These are phyloP conservation scores for Trichoderma atroviride DNA, from an alignment of 2,329 filamentous ascomycete genomes.

Conservation along the genomic window DNA sequence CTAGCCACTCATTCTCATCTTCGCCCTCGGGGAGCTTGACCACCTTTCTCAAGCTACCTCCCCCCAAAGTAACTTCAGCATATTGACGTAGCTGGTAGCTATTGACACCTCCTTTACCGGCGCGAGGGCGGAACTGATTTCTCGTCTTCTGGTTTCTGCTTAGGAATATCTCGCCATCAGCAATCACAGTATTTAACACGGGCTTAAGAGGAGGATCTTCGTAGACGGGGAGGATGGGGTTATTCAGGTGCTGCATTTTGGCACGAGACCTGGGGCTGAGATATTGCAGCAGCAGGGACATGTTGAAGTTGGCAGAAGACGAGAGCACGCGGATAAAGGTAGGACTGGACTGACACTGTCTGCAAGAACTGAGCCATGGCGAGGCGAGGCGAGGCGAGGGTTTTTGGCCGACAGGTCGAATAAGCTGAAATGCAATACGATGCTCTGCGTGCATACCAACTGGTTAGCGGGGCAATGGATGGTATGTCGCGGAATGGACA, in stretches of 20 bases:
- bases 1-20: conserved; percentile 96
- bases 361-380: conserved; percentile 48
- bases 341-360: conserved; percentile 47
- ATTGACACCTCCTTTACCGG: conserved; percentile 82
- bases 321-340: conserved; percentile 16
- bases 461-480: conserved; percentile 28
- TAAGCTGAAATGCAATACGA: conserved; percentile 5
- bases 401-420: conserved; percentile 14
- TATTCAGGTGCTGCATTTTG: conserved; percentile 38
- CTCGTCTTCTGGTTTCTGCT: conserved; percentile 81
- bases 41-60: conserved; percentile 91
- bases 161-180: conserved; percentile 36
- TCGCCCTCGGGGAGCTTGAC: conserved; percentile 97
- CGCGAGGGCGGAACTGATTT: conserved; percentile 88
- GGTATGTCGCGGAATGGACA: conserved; percentile 3
- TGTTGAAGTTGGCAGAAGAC: conserved; percentile 28
- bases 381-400: conserved; percentile 12
- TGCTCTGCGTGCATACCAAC: conserved; percentile 24
- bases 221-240: conserved; percentile 39
- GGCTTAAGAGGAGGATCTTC: conserved; percentile 34
- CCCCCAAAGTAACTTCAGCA: conserved; percentile 94
- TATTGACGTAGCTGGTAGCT: conserved; percentile 96
- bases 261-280: conserved; percentile 40
- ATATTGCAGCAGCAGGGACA: conserved; percentile 39
- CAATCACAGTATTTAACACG: conserved; percentile 31